These are phyloP conservation scores for Penicillium sp. DNA, from an alignment of 2,329 filamentous ascomycete genomes.

Conservation along the genomic window DNA sequence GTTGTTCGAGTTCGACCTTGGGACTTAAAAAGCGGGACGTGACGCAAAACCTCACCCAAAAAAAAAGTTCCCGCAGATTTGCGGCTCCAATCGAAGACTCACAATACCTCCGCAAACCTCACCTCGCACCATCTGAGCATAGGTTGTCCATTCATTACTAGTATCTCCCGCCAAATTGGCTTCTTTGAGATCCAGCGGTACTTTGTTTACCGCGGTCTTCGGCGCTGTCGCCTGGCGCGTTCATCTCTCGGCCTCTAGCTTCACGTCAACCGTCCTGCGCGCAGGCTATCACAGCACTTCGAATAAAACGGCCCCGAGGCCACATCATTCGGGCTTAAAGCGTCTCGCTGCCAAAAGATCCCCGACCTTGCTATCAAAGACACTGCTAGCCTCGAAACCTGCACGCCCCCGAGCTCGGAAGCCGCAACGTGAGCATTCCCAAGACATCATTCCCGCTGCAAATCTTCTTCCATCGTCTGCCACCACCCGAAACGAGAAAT, in stretches of 20 bases:
- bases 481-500: constrained; percentile 5
- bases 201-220: constrained; percentile 28
- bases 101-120: neutral
- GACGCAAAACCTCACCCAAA: neutral
- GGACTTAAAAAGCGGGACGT: neutral
- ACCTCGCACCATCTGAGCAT: neutral
- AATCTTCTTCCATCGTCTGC: neutral
- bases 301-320: neutral
- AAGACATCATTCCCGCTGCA: constrained; percentile 10
- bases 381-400: neutral
- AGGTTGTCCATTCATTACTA: neutral
- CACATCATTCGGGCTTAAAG: neutral
- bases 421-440: constrained; percentile 1
- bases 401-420: neutral
- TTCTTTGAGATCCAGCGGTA: constrained; percentile 31
- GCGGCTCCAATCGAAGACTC: neutral
- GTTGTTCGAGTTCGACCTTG: neutral
- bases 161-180: constrained; percentile 34
- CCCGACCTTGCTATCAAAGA: neutral
- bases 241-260: constrained; percentile 9
- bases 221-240: constrained; percentile 21
- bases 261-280: constrained; percentile 5
- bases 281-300: constrained; percentile 8
- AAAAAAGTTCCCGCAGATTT: constrained; percentile 5
- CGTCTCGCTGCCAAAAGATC: neutral